phyloP scores from a whole-genome alignment of 768 basidiomycete species.

The Tricholoma terreum region DNA sequence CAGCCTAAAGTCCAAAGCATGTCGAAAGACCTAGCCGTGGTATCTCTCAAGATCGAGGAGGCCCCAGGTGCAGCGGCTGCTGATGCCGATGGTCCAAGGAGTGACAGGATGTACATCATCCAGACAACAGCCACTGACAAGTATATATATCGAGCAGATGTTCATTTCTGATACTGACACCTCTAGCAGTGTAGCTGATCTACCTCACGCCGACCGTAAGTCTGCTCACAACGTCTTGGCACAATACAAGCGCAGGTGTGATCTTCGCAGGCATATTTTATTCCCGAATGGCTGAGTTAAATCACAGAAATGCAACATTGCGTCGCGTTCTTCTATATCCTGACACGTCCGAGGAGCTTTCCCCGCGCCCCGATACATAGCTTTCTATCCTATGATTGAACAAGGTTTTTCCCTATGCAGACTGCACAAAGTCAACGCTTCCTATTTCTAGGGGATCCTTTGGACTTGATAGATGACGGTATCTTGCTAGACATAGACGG shows the following conservation, averaged over 20 bases:
- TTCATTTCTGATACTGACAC: not conserved
- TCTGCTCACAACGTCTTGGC: constrained; percentile 51
- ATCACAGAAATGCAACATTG: constrained; percentile 47
- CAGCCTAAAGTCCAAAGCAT: constrained; percentile 50
- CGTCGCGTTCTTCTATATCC: constrained; percentile 59
- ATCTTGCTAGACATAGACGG: not conserved
- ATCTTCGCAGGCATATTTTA: not conserved
- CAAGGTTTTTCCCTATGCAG: not conserved
- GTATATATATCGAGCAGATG: constrained; percentile 4
- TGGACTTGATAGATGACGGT: constrained; percentile 13
- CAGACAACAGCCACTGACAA: constrained; percentile 59
- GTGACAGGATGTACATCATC: constrained; percentile 73
- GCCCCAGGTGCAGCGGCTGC: constrained; percentile 65
- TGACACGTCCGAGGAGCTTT: constrained; percentile 8
- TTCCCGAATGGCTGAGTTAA: not conserved
- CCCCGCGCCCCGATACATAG: constrained; percentile 5
- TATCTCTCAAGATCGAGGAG: constrained; percentile 63
- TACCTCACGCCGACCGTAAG: constrained; percentile 35
- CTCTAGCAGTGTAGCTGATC: constrained; percentile 17
- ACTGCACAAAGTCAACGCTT: constrained; percentile 24
- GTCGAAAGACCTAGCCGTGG: constrained; percentile 44
- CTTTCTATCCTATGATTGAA: not conserved
- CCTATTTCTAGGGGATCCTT: constrained; percentile 32
- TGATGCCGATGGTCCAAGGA: constrained; percentile 45
- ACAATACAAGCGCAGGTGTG: constrained; percentile 68